phyloP scores from a whole-genome alignment of 164 flowering plant species.

The Aristolochia californica region DNA sequence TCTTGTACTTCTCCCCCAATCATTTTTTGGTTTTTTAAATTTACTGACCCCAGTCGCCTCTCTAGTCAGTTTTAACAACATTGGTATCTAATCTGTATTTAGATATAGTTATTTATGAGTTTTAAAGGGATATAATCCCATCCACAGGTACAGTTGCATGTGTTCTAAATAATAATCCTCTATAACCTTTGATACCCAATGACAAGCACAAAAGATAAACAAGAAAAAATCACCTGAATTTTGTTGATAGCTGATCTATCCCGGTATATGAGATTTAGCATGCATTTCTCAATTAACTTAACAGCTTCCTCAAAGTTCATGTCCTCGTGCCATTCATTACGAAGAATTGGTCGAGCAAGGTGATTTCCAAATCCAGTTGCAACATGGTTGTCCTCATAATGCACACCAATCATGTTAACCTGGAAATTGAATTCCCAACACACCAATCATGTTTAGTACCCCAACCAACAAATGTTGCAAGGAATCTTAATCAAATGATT shows the following conservation, averaged over 20 bases:
- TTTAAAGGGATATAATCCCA: too few species aligned
- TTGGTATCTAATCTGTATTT: not conserved
- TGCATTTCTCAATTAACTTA: slow-evolving; percentile 81
- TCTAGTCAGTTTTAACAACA: not conserved
- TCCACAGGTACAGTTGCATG: not conserved
- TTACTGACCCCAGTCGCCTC: not conserved
- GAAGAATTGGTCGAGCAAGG: slow-evolving; percentile 86
- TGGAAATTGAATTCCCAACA: slow-evolving; percentile 10
- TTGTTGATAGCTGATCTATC: slow-evolving; percentile 96
- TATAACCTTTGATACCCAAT: not conserved
- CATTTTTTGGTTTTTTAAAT: too few species aligned
- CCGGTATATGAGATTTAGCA: slow-evolving; percentile 88
- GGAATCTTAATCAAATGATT: not conserved
- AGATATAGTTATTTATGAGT: too few species aligned
- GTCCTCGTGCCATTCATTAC: slow-evolving; percentile 82
- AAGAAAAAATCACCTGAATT: slow-evolving; percentile 49
- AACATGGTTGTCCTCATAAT: slow-evolving; percentile 76
- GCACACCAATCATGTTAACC: slow-evolving; percentile 96
- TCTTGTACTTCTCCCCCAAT: too few species aligned
- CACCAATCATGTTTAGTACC: not conserved
- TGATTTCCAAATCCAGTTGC: slow-evolving; percentile 99
- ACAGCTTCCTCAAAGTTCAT: slow-evolving; percentile 92
- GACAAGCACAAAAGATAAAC: not conserved
- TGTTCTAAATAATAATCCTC: too few species aligned
- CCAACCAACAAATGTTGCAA: not conserved